Base-by-base conservation (phyloP, 345 rosid genomes). In the Salix dunnii region DNA sequence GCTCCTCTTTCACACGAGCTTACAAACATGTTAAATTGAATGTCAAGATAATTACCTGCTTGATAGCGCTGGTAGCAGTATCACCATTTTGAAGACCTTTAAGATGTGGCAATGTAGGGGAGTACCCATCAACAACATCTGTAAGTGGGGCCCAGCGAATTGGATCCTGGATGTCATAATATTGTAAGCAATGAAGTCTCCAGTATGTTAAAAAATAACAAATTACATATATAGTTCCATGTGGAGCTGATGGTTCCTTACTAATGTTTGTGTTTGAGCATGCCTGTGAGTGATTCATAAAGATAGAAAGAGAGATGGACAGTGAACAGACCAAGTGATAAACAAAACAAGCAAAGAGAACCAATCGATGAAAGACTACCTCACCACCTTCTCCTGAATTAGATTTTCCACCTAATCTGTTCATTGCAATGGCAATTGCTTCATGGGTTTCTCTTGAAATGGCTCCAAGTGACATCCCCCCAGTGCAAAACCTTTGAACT, bases 331-430 rank as follows among this genome's bases (percentile, higher is more conserved):
- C 14, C 25, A 58, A n/a, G 28, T 58, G 28, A 58, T 9, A 23
- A 58, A 58, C 63, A 58, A 58, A 58, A 58, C 14, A 55, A n/a
- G 23, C 63, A 58, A 21, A 53, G 61, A n/a, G 63, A 58, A 58
- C 63, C 11, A 25, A 10, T 58, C 27, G 12, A 58, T 58, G 25
- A 58, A 58, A 58, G 63, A 11, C 65, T 91, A 93, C 99, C 98
- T 95, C 99, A 64, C 99, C 99, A 76, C 99, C 99, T 91, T 96
- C 99, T 73, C 98, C 98, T 2, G 99, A 93, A 87, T 96, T 96
- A 66, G 98, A 96, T 85, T 89, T 96, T 17, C 99, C 99, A 83
- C 97, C 92, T 74, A 96, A 35, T 80, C 98, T 93, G 79, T 96
- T 96, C 99, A 93, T 96, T 51, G 98, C 99, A 86, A 93, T 87